Conservation (phyloP, 2,329 filamentous ascomycete species). For the Sporothrix globosa region DNA sequence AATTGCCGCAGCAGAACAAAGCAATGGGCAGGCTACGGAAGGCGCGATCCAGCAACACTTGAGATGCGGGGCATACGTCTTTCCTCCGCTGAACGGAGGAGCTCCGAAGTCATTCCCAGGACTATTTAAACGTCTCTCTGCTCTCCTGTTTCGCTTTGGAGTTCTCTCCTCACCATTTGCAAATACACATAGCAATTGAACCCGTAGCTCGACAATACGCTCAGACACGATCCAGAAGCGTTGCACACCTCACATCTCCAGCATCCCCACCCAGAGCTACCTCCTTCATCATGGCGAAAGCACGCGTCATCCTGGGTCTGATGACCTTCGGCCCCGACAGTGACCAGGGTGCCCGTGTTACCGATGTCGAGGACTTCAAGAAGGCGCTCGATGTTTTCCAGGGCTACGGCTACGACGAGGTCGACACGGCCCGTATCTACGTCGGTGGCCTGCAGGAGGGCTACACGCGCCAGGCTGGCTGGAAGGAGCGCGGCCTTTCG, state of each 20-base stretch:
- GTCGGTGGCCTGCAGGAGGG: constrained; percentile 73
- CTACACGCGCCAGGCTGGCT: constrained; percentile 73
- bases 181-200: neutral
- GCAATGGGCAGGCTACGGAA: constrained; percentile 6
- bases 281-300: neutral
- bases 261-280: neutral
- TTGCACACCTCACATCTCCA: neutral
- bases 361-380: constrained; percentile 66
- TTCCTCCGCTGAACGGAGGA: constrained; percentile 3
- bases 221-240: too few relatives aligned
- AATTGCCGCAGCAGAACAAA: neutral
- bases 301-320: constrained; percentile 71
- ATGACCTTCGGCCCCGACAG: constrained; percentile 80
- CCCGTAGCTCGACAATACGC: neutral
- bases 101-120: neutral
- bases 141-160: neutral
- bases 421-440: constrained; percentile 82
- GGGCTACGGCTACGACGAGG: constrained; percentile 76
- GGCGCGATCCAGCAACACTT: constrained; percentile 6
- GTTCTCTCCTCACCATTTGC: neutral
- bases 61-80: neutral
- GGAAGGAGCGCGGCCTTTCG: constrained; percentile 76
- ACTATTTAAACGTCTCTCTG: neutral
- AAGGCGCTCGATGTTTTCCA: constrained; percentile 75
- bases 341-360: constrained; percentile 69